Base-by-base conservation (phyloP, 2,329 filamentous ascomycete species). In the Raffaelea ambrosiae region DNA sequence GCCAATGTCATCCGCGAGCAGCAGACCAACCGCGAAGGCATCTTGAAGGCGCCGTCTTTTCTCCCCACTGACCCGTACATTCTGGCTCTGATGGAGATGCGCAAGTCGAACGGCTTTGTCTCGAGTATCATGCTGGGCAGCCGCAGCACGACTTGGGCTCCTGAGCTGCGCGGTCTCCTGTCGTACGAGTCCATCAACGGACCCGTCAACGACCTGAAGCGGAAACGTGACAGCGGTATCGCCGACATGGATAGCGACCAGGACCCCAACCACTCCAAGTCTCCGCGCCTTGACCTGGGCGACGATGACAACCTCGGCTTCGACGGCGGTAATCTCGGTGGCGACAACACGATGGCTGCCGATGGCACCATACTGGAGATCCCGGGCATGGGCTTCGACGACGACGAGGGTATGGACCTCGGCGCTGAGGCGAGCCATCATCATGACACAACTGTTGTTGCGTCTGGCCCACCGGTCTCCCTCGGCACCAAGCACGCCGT, bases 401-500 rank as follows among this genome's bases (percentile, higher is more conserved):
- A 74, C 41, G 73, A 76, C 18, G 71, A 75, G 22, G 60, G 65
- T 11, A 68, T 67, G 21, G 59, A 65, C 3, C 54, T 56, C 2
- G 48, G 48, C 9, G 62, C 63, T 0, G 49, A 49, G 4, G 67
- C 69, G 22, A 68, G 70, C 22, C 67, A 63, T 48, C 73, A 66
- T 56, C 63, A 64, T 57, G 2, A 79, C 35, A 38, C 78, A 21
- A 84, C 87, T 11, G 67, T 88, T 3, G 78, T 90, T 4, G 86
- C 89, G 11, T 89, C 96, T 54, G 88, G 81, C 53, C 89, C 89
- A 0, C 86, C 88, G 0, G 84, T 97, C 9, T 95, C 90, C 0
- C 68, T 95, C 18, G 90, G 88, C 51, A 98, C 93, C 11, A 93
- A 94, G 66, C 90, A 95, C 60, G 93, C 93, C 31, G 94, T 98